Base-by-base conservation (phyloP, 495 filamentous ascomycete genomes). In the Platismatia glauca region DNA sequence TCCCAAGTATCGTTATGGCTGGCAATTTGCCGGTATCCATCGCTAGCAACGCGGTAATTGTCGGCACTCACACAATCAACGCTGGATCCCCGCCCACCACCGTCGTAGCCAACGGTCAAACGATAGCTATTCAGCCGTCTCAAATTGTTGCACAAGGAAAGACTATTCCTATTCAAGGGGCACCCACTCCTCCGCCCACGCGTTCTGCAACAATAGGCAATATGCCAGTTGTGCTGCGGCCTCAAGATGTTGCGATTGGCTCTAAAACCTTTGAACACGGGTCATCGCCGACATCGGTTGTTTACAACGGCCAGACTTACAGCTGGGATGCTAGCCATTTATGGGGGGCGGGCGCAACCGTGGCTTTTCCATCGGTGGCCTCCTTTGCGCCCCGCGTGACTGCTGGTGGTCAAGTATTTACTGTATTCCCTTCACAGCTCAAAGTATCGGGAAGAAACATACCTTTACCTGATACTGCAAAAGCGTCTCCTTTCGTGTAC, bases 361-460 rank as follows among this genome's bases (percentile, higher is more conserved):
- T 71, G 22, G 38, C 60, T 11, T 39, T 71, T 53, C 65, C 64
- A 12, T 34, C 58, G 6, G 38, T 41, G 38, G 37, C 31, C 33
- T 37, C 66, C 13, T 37, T 46, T 35, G 59, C 56, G 13, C 57
- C 60, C 24, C 57, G 60, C 15, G 58, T 71, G 35, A 70, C 66
- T 16, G 64, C 60, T 38, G 67, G 60, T 20, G 63, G 65, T 43
- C 55, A 71, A 57, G 56, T 58, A 27, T 70, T 69, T 53, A 65
- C 66, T 22, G 60, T 71, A 7, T 46, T 65, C 38, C 57, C 67
- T n/a, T 64, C 58, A 38, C 53, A 66, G 57, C 53, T 73, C 18
- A 59, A 68, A 50, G 67, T 55, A 48, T 55, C 64, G n/a, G 59
- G 64, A n/a, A 60, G 62, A 13, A 59, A 57, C 4, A 55, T 70